Percentiles rank a stretch among this genome's conserved stretches.
phyloP scores from a whole-genome alignment of 1,284 basidiomycete genomes.

The Austroboletus novae-zelandiae region DNA sequence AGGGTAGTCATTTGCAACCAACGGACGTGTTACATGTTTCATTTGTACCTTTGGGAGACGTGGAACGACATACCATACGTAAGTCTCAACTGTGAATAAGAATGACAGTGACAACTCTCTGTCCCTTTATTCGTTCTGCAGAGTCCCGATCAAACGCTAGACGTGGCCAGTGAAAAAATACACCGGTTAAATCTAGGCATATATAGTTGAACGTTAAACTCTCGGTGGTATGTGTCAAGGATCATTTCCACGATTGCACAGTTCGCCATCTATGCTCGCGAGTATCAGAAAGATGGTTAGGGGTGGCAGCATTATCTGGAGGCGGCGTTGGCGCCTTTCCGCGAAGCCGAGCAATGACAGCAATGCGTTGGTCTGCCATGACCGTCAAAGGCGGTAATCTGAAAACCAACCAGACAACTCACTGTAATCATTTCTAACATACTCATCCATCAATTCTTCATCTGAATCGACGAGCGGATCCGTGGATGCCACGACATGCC shows the following conservation, averaged over 20 bases:
- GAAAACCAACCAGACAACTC: constrained; percentile 21
- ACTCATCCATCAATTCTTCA: constrained; percentile 63
- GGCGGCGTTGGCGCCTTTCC: constrained; percentile 42
- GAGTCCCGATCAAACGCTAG: neutral
- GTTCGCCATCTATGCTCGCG: constrained; percentile 38
- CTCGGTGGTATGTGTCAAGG: neutral
- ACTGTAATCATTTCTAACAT: constrained; percentile 65
- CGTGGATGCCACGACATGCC: constrained; percentile 58
- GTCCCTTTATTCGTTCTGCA: neutral
- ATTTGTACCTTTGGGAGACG: no score
- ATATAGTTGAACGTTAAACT: neutral
- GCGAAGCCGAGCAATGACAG: constrained; percentile 44
- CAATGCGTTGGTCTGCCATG: constrained; percentile 47
- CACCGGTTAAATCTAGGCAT: constrained; percentile 2
- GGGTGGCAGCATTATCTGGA: constrained; percentile 12
- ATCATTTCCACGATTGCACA: constrained; percentile 39
- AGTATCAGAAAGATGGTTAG: constrained; percentile 18
- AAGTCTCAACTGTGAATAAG: neutral
- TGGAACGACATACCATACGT: no score
- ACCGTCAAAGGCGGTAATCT: neutral
- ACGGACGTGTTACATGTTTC: no score
- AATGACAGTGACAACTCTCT: neutral
- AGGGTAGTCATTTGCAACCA: no score
- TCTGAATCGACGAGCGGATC: constrained; percentile 73
- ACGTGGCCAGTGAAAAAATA: constrained; percentile 5